Conservation (phyloP, 345 rosid species). For the Gossypium raimondii region DNA sequence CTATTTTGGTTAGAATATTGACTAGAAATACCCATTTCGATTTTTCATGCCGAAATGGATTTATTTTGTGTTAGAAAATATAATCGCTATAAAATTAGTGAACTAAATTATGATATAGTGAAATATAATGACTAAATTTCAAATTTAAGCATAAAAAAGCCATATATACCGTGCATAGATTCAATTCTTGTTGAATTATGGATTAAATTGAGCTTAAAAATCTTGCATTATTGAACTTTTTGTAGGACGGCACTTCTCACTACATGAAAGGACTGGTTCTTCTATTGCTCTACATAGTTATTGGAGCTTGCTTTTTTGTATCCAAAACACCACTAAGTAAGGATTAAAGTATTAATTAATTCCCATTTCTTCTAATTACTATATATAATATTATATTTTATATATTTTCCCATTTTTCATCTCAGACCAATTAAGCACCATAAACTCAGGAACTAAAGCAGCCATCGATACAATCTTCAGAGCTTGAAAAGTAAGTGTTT, state of each 20-base stretch:
- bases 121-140: too few species aligned
- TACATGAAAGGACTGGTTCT: constrained; percentile 82
- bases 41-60: too few species aligned
- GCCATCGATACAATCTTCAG: constrained; percentile 12
- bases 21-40: too few species aligned
- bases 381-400: background rate
- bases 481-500: constrained; percentile 21
- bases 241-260: constrained; percentile 89
- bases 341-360: background rate
- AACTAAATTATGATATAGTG: too few species aligned
- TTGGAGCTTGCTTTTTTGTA: constrained; percentile 76
- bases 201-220: background rate
- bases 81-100: too few species aligned
- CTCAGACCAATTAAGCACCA: constrained; percentile 25
- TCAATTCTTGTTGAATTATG: too few species aligned
- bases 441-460: constrained; percentile 22
- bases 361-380: background rate
- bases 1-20: too few species aligned
- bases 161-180: too few species aligned
- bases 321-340: constrained; percentile 47
- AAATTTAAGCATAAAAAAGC: too few species aligned
- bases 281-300: constrained; percentile 59
- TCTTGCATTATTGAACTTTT: background rate
- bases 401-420: background rate
- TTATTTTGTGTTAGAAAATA: too few species aligned